Conservation (phyloP, 441 rosid genomes). For the Geranium incanum region DNA sequence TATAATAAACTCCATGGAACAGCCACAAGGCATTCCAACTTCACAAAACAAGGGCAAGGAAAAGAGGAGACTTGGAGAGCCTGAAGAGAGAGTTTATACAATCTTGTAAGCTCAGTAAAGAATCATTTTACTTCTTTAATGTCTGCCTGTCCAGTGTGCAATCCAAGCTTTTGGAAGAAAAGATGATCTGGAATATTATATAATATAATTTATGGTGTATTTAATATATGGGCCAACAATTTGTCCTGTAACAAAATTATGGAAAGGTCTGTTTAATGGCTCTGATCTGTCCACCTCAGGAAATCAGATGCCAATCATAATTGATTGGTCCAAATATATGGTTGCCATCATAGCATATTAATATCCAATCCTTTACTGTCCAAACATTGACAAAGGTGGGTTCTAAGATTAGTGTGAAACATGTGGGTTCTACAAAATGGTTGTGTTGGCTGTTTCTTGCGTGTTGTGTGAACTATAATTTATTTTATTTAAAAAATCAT, state of each 20-base stretch:
- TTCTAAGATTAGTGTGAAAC: background rate
- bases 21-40: background rate
- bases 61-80: background rate
- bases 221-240: background rate
- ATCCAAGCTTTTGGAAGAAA: background rate
- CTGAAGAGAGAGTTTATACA: slow-evolving; percentile 18
- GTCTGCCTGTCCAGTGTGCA: background rate
- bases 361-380: background rate
- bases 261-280: background rate
- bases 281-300: background rate
- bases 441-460: background rate
- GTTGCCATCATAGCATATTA: background rate
- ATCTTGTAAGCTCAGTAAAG: slow-evolving; percentile 36
- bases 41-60: background rate
- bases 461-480: background rate
- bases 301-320: background rate
- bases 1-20: background rate
- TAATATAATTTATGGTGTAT: too few relatives aligned
- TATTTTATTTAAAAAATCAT: background rate
- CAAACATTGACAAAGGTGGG: background rate
- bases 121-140: slow-evolving; percentile 26
- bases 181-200: background rate
- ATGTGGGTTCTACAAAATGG: background rate
- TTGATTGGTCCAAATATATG: background rate
- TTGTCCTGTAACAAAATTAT: background rate